Evolutionary conservation across 192 early-diverging fungal species (phyloP).

Genomic region (Coemansia sp.): DNA sequence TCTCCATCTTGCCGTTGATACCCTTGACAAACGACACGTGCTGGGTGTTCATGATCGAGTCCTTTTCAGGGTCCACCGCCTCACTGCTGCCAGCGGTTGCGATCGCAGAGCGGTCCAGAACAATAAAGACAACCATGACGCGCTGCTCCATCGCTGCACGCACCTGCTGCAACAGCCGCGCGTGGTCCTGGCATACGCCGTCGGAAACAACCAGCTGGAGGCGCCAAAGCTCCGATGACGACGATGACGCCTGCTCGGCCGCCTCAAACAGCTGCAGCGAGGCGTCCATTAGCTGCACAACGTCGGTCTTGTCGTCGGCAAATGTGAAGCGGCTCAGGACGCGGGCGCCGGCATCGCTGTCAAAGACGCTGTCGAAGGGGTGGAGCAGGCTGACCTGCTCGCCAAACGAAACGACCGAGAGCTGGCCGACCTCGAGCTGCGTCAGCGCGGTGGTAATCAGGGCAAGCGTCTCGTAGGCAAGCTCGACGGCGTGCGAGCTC

Average conservation of each 20-base stretch:
- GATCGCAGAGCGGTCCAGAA: conserved; percentile 72
- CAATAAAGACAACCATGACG: conserved; percentile 95
- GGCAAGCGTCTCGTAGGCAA: conserved; percentile 93
- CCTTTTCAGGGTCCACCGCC: conserved; percentile 38
- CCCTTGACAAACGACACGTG: conserved; percentile 77
- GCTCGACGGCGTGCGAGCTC: conserved; percentile 66
- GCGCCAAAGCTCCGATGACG: conserved; percentile 76
- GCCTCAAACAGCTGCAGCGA: conserved; percentile 78
- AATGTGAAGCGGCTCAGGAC: conserved; percentile 92
- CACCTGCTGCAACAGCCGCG: conserved; percentile 78
- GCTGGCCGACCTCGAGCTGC: conserved; percentile 93
- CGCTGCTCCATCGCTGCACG: conserved; percentile 79
- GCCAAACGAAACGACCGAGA: conserved; percentile 90
- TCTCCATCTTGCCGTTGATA: conserved; percentile 58
- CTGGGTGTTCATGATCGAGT: conserved; percentile 87
- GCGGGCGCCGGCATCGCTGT: conserved; percentile 84
- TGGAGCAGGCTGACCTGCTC: conserved; percentile 84
- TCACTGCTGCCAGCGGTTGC: conserved; percentile 1
- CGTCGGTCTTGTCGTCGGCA: conserved; percentile 84
- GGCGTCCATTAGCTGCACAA: conserved; percentile 82
- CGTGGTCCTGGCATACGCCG: conserved; percentile 95
- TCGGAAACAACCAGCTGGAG: conserved; percentile 95
- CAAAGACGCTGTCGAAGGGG: conserved; percentile 92
- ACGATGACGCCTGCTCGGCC: conserved; percentile 50
- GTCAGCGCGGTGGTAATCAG: conserved; percentile 88